Base-by-base conservation (phyloP, 768 basidiomycete genomes). In the Kondoa malvinella region DNA sequence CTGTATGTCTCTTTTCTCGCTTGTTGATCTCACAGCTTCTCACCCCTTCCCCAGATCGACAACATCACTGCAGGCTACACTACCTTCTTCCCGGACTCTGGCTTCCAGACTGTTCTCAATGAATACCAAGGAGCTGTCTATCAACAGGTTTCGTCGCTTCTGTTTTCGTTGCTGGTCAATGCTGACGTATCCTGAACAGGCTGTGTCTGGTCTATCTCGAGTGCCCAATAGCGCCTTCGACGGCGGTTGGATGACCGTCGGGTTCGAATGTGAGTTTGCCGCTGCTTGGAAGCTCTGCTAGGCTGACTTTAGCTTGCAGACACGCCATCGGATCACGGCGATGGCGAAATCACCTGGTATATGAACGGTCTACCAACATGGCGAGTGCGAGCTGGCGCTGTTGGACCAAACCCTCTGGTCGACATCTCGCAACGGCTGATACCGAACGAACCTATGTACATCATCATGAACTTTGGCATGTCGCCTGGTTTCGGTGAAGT, bases 401-500 rank as follows among this genome's bases (percentile, higher is more conserved):
- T 63, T 17, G 61, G 30, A 27, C 27, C 61, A 30, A 33, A 63
- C 40, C 12, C 40, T 8, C 12, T 21, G 40, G 40, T 50, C 40
- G 21, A 50, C 40, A 50, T 27, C 31, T 27, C 27, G 27, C 61
- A 63, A 8, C 16, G 33, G 58, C n/a, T 32, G 61, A 33, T 63
- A 17, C 33, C 61, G n/a, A 63, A 63, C 61, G 61, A 63, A 29
- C 61, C 61, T 16, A 63, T 63, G 61, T 63, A 33, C 33, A 33
- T 63, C 26, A 63, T 63, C n/a, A 27, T 63, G 30, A 63, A 63
- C 32, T 32, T 63, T 16, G 61, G 61, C 27, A 63, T 63, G 29
- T 31, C 89, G 2, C 78, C 79, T 65, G 88, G 87, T 76, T 95
- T 95, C 73, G 86, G 85, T 14, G 71, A 76, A 2, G 84, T 92